Evolutionary conservation across 1,139 yeast species (phyloP), one percentile per base, ranked within the genome.

Genomic region (Debaryomyces nepalensis): DNA sequence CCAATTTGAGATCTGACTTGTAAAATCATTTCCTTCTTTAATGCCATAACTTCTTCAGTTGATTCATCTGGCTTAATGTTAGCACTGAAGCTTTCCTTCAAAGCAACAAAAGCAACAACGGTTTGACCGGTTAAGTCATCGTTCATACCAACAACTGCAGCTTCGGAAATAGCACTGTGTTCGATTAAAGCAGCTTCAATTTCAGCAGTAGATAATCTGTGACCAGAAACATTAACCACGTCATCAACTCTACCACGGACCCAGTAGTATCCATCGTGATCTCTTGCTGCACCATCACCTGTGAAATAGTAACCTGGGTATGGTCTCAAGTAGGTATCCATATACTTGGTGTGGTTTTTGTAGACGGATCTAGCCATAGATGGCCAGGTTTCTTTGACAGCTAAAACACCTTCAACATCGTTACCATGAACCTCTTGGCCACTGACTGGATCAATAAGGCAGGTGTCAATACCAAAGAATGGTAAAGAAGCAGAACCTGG

Each of bases 241-340:
- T 93, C 99, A 67, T 93, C 99, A 54, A 93, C 98, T 73, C 99
- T 87, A 57, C 99, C 98, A 68, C 96, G 82, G 60, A 93, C 91
- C 97, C 98, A 93, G 75, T 90, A 89, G 78, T 85, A 93, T 41
- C 98, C 98, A 61, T 93, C 98, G 58, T 85, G 84, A 66, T 93
- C 99, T 69, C 97, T 84, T 45, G 96, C 98, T 41, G 97, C 98
- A 69, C 98, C 98, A 66, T 93, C 99, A 61, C 99, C 99, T 18
- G 98, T 91, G 77, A 93, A 93, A 74, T 93, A 93, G 73, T 79
- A 86, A 44, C 97, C 97, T 48, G 97, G 96, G 76, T 91, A 93
- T 47, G 98, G 98, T 56, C 85, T 85, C 68, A 93, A 76, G 71
- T 93, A 93, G 42, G 98, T 93, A 58, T 91, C 98, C 74, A 90